Evolutionary conservation across 345 rosid genomes (phyloP).

Genomic region (Populus deltoides): DNA sequence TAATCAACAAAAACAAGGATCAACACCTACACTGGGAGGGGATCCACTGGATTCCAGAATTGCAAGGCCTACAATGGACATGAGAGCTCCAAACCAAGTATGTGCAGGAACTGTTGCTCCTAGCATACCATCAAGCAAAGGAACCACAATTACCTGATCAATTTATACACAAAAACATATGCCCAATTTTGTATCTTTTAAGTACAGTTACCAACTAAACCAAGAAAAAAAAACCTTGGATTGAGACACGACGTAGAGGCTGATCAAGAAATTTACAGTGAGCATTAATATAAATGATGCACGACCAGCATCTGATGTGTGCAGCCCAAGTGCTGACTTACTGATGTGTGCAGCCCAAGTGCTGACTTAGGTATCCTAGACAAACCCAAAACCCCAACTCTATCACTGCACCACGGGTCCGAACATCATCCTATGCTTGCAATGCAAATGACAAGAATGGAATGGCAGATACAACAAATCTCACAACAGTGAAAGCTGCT

Average conservation of each 20-base stretch:
- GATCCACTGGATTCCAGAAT: constrained; percentile 68
- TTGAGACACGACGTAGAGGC: not conserved
- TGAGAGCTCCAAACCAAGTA: constrained; percentile 62
- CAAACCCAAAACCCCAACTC: constrained; percentile 69
- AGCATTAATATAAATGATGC: constrained; percentile 52
- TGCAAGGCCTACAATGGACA: constrained; percentile 55
- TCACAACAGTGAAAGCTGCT: constrained; percentile 47
- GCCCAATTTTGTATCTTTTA: constrained; percentile 11
- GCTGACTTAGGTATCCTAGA: constrained; percentile 60
- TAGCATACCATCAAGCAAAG: constrained; percentile 65
- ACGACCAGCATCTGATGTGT: constrained; percentile 61
- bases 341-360: constrained; percentile 52
- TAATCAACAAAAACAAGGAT: not conserved
- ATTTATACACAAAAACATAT: constrained; percentile 13
- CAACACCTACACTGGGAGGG: constrained; percentile 44
- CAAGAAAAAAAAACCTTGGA: constrained; percentile 3
- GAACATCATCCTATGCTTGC: constrained; percentile 35
- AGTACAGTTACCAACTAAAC: not conserved
- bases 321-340: constrained; percentile 56
- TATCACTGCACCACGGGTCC: constrained; percentile 52
- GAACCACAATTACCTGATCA: constrained; percentile 62
- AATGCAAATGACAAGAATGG: constrained; percentile 52
- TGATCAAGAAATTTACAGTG: constrained; percentile 41
- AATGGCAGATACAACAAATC: constrained; percentile 52
- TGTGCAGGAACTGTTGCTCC: constrained; percentile 57